A percentile compares a stretch with the other conserved stretches of the same genome.
These are phyloP conservation scores for Neofusicoccum sp. DNA, from an alignment of 2,329 filamentous ascomycete species.

Conservation along the genomic window DNA sequence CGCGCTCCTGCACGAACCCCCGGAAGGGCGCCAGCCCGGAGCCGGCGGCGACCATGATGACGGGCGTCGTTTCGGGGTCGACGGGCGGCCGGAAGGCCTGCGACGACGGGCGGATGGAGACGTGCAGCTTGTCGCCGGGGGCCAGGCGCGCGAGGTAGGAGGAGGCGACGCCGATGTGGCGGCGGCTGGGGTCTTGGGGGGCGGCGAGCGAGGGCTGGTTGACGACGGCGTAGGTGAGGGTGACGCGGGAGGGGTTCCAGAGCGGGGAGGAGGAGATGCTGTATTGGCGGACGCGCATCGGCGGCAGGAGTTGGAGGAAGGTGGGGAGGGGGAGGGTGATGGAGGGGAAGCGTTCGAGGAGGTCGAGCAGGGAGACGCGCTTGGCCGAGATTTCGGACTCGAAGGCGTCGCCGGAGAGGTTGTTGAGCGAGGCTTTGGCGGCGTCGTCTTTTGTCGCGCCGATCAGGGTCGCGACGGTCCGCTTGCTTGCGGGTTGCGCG, in stretches of 20 bases:
- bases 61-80: constrained; percentile 42
- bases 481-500: constrained; percentile 70
- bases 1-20: constrained; percentile 45
- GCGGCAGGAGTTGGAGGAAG: constrained; percentile 74
- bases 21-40: constrained; percentile 49
- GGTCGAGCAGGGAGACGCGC: constrained; percentile 66
- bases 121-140: constrained; percentile 46
- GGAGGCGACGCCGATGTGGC: constrained; percentile 47
- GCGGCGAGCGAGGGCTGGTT: constrained; percentile 55
- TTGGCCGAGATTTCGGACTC: constrained; percentile 50
- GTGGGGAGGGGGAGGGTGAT: constrained; percentile 64
- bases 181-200: constrained; percentile 41
- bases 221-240: constrained; percentile 70
- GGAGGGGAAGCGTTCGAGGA: constrained; percentile 65
- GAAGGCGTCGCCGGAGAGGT: constrained; percentile 47
- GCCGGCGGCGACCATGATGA: constrained; percentile 45
- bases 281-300: constrained; percentile 79
- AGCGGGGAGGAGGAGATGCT: constrained; percentile 77
- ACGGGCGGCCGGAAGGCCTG: constrained; percentile 49
- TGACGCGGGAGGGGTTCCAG: constrained; percentile 57
- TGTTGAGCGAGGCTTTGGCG: constrained; percentile 52
- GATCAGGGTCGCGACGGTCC: constrained; percentile 55
- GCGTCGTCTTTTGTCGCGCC: constrained; percentile 54
- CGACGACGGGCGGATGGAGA: constrained; percentile 45
- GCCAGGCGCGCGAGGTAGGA: constrained; percentile 46